Conservation (phyloP, 108 stramenopile species). For the Pseudonitzschia pungens region DNA sequence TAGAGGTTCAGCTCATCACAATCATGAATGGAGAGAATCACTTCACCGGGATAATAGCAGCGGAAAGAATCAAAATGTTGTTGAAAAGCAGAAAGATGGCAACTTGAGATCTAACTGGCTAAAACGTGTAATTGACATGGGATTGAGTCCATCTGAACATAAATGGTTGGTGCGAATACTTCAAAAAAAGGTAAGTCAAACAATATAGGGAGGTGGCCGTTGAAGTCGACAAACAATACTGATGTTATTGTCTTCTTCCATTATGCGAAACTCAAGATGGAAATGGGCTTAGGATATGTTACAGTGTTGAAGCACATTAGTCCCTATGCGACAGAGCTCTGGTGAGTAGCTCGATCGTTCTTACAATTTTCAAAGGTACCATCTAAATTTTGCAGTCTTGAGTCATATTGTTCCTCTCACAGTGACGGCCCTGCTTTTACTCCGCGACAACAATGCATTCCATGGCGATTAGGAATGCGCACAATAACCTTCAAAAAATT, state of each 20-base stretch:
- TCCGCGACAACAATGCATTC: not conserved
- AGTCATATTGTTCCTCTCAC: not conserved
- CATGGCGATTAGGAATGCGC: slow-evolving; percentile 18
- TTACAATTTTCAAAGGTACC: too few species aligned
- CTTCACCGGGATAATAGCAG: too few species aligned
- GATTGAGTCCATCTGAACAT: slow-evolving; percentile 67
- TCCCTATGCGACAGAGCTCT: slow-evolving; percentile 43
- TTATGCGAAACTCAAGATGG: slow-evolving; percentile 16
- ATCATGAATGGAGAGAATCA: slow-evolving; percentile 32
- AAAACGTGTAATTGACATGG: slow-evolving; percentile 22
- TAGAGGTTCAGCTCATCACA: slow-evolving; percentile 15
- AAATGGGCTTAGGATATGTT: slow-evolving; percentile 53
- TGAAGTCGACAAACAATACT: too few species aligned
- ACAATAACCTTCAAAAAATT: slow-evolving; percentile 40
- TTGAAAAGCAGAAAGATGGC: slow-evolving; percentile 3
- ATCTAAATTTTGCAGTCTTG: too few species aligned
- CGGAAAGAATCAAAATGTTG: not conserved
- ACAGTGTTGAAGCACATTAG: slow-evolving; percentile 51
- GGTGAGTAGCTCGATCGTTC: not conserved
- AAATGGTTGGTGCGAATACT: slow-evolving; percentile 83
- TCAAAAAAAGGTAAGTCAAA: slow-evolving; percentile 32
- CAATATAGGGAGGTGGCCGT: not conserved
- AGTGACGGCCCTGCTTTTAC: not conserved
- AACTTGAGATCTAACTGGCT: slow-evolving; percentile 23
- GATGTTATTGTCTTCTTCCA: not conserved